Evolutionary conservation across 495 filamentous ascomycete species (phyloP).

Genomic region (Xylaria longipes): DNA sequence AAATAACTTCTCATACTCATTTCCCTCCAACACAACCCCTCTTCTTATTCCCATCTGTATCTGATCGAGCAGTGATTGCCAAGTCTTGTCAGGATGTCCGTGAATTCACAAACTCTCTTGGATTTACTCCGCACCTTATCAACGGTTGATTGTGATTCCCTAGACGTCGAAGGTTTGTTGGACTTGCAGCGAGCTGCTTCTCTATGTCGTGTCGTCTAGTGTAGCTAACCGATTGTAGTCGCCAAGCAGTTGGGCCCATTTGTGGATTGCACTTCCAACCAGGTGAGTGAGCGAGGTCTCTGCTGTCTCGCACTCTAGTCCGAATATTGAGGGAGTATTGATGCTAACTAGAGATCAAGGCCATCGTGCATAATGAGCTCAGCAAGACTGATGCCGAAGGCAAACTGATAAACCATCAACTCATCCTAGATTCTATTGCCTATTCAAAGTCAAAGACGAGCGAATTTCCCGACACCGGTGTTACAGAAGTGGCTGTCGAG

Average conservation of each 20-base stretch:
- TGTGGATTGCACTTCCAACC: conserved; percentile 71
- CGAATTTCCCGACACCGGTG: conserved; percentile 47
- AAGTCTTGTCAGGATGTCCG: not conserved
- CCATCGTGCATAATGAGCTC: conserved; percentile 66
- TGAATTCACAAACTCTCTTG: conserved; percentile 33
- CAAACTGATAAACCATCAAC: conserved; percentile 50
- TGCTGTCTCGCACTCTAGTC: not conserved
- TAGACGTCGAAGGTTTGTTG: conserved; percentile 59
- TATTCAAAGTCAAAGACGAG: conserved; percentile 47
- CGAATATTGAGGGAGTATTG: not conserved
- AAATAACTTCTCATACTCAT: not conserved
- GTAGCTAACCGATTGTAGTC: conserved; percentile 45
- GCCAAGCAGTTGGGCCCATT: conserved; percentile 65
- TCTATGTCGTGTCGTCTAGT: not conserved
- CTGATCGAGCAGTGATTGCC: not conserved
- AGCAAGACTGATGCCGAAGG: conserved; percentile 40
- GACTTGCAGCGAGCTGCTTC: not conserved
- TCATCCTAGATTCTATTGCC: conserved; percentile 54
- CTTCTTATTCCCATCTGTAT: not conserved
- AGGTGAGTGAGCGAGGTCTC: conserved; percentile 46
- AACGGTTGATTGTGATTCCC: conserved; percentile 65
- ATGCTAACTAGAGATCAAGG: conserved; percentile 42
- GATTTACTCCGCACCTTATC: conserved; percentile 42
- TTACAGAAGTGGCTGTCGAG: conserved; percentile 64
- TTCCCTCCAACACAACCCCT: not conserved